Evolutionary conservation across 768 basidiomycete species (phyloP), one percentile per base, ranked within the genome.

Genomic region (Podaxis pistillaris): DNA sequence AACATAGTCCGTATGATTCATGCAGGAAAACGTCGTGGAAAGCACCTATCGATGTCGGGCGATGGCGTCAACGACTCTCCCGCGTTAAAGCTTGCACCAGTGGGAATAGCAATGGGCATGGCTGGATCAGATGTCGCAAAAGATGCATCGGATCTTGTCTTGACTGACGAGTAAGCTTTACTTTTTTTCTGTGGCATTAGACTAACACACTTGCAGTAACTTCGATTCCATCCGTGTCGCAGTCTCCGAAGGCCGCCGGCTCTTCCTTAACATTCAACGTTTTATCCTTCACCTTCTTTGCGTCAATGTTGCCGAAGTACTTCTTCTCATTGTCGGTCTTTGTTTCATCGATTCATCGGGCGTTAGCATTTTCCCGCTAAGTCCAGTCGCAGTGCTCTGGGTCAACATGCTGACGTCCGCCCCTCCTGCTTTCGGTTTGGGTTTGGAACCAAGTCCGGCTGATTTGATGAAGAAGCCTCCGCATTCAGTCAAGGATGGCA

Each of bases 11-110:
- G 78, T 19, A 85, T 83, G 83, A 83, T 86, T 46, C 81, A 85
- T 60, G 85, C 84, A 13, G 79, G 84, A 6, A 83, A 85, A 66
- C 76, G 85, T 36, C 75, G 85, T 36, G 80, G 79, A 56, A 79
- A 81, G 51, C 79, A 79, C 65, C 70, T 82, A 58, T 83, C 82
- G 6, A 86, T 86, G 82, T 83, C 83, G 15, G 83, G 83, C 17
- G 81, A 81, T 60, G 84, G 84, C 56, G 84, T 86, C 59, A 87
- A 86, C 70, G 86, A 87, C 65, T 80, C 81, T 2, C 84, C 85
- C 33, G 81, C 84, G 0, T 75, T 86, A 59, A 83, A 83, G 68
- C 75, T 82, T 17, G 78, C 82, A 8, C 82, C 83, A 54, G 79
- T 85, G 38, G 83, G 85, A 26, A 81, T 86, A 55, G 84, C 82